Conservation (phyloP, 2,329 filamentous ascomycete genomes). For the Cladophialophora bantiana region DNA sequence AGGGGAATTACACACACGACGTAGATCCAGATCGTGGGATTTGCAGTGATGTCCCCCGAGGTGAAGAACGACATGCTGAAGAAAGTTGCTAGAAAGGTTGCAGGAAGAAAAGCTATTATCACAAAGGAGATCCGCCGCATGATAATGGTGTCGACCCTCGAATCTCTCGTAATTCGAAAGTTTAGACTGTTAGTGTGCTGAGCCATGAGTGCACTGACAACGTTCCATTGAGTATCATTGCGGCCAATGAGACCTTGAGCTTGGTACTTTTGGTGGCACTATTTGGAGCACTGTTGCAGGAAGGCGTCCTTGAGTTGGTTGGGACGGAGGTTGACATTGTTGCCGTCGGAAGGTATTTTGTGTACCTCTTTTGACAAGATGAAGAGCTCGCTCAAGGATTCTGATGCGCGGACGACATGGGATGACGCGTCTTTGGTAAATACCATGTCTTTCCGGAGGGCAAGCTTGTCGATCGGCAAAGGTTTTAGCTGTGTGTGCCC, state of each 20-base stretch:
- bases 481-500: conserved; percentile 5
- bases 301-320: neutral
- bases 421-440: conserved; percentile 1
- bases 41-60: neutral
- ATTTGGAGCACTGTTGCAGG: neutral
- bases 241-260: conserved; percentile 7
- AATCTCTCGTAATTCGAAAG: conserved; percentile 5
- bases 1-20: neutral
- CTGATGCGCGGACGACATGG: neutral
- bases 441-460: conserved; percentile 9
- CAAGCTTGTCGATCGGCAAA: conserved; percentile 2
- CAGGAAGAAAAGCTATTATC: conserved; percentile 13
- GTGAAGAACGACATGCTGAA: conserved; percentile 23
- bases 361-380: neutral
- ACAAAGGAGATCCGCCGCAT: conserved; percentile 14
- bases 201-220: conserved; percentile 11
- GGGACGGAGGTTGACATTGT: neutral
- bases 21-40: conserved; percentile 14
- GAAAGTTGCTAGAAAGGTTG: conserved; percentile 20
- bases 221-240: conserved; percentile 14
- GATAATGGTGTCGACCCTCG: conserved; percentile 6
- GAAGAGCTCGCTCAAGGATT: conserved; percentile 1
- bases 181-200: conserved; percentile 13
- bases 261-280: conserved; percentile 5
- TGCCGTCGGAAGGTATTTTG: neutral